These are phyloP conservation scores for Bondarzewia mesenterica DNA, from an alignment of 1,284 basidiomycete species.

Conservation along the genomic window DNA sequence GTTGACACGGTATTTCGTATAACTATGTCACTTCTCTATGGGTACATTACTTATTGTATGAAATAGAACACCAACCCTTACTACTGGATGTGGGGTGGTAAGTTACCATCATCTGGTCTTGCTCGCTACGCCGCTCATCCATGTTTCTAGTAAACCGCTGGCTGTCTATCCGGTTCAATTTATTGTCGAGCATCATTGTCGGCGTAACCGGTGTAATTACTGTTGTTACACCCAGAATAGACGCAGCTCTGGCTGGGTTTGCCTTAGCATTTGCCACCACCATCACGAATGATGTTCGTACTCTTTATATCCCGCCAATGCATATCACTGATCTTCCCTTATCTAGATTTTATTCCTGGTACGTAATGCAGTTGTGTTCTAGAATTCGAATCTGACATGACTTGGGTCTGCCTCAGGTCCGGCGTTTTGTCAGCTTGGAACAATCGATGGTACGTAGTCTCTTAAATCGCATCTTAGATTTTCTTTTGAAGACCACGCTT, in stretches of 20 bases:
- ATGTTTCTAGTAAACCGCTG: constrained; percentile 59
- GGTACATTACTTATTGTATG: too few species aligned
- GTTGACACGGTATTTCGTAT: constrained; percentile 62
- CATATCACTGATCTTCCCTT: constrained; percentile 17
- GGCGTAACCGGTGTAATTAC: constrained; percentile 66
- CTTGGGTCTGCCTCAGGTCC: constrained; percentile 27
- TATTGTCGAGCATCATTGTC: constrained; percentile 67
- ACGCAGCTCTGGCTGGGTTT: constrained; percentile 78
- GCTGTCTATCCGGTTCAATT: constrained; percentile 77
- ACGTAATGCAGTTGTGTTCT: constrained; percentile 1
- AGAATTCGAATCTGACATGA: constrained; percentile 1
- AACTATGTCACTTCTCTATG: constrained; percentile 1
- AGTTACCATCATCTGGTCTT: constrained; percentile 9
- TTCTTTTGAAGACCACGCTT: background rate
- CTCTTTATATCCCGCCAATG: constrained; percentile 22
- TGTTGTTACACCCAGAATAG: constrained; percentile 62
- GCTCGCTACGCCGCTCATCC: background rate
- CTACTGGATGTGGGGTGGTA: constrained; percentile 86
- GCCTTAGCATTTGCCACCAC: constrained; percentile 77
- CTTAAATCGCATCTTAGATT: background rate
- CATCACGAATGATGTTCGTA: constrained; percentile 63
- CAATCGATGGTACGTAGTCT: constrained; percentile 71
- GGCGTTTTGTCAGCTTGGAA: constrained; percentile 78
- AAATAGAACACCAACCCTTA: constrained; percentile 68
- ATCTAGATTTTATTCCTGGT: constrained; percentile 43